These are phyloP conservation scores for Luffa acutangula DNA, from an alignment of 306 rosid species.

Conservation along the genomic window DNA sequence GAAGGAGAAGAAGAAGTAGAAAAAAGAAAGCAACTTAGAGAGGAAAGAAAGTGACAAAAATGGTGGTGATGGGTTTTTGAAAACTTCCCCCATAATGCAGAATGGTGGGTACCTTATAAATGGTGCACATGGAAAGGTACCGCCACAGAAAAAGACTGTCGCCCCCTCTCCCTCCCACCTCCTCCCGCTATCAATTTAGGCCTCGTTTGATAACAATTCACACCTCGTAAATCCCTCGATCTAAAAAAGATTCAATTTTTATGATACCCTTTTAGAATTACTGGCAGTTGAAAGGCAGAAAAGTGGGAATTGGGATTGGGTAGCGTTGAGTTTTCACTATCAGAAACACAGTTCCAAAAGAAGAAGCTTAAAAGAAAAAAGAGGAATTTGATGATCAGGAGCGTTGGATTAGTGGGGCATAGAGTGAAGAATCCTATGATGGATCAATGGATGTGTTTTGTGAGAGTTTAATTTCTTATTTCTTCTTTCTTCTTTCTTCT, in stretches of 20 bases:
- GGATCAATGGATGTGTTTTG: not conserved
- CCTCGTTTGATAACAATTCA: not conserved
- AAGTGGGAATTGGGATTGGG: not conserved
- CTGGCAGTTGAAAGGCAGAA: not conserved
- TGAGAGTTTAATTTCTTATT: too few species aligned
- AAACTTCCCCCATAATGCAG: not conserved
- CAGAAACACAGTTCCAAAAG: constrained; percentile 5
- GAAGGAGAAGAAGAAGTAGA: too few species aligned
- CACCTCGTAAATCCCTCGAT: too few species aligned
- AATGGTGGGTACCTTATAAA: constrained; percentile 13
- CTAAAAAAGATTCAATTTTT: not conserved
- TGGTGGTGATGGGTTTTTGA: constrained; percentile 11
- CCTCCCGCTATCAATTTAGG: not conserved
- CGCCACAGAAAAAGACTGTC: not conserved
- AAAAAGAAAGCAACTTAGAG: not conserved
- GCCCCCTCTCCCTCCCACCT: not conserved
- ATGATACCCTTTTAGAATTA: not conserved
- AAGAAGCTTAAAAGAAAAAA: not conserved
- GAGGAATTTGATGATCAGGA: not conserved
- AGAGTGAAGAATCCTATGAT: not conserved
- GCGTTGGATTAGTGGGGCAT: constrained; percentile 3
- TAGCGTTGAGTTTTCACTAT: not conserved
- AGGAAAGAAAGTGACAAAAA: constrained; percentile 1
- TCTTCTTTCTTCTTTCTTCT: too few species aligned
- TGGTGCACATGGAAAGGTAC: constrained; percentile 14